Evolutionary conservation across 228 moss, liverwort and hornwort genomes (phyloP), one percentile per base, ranked within the genome.

Genomic region (Sphagnum fallax): DNA sequence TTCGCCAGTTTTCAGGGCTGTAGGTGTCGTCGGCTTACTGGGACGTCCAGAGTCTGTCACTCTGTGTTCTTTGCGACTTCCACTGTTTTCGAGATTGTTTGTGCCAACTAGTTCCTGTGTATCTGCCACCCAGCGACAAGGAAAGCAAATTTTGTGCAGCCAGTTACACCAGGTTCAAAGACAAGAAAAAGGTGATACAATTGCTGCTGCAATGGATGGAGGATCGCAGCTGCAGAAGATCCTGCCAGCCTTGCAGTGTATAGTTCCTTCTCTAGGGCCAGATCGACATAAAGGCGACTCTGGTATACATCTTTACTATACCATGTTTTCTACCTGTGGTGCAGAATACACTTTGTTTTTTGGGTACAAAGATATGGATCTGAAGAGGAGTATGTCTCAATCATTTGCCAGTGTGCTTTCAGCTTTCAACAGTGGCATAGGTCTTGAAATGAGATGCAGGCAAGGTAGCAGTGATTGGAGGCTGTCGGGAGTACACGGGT

Each of bases 401-500:
- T 49, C 16, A 32, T 49, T 49, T 48, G 67, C 63, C 16, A 50
- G 63, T 51, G 50, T 11, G 9, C 64, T 53, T 5, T 16, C 13
- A 8, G 48, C 4, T 9, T 68, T 53, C 49, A 13, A 9, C 49
- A 51, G 52, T 16, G 75, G 62, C 67, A 48, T 50, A 69, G 62
- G 68, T 49, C 61, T 61, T 51, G 50, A 63, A 53, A 49, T 73
- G 66, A 64, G 12, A 49, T 70, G 60, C 77, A 98, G 98, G 98
- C 47, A 98, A 84, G 79, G 66, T 98, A 70, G 98, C 88, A 67
- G 81, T 98, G 4, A 79, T 98, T 55, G 98, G 98, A 80, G 98
- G 98, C 61, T 98, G 94, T 78, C 84, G 98, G 75, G 98, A 98
- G 77, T 98, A 98, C 53, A 98, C 98, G 13, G 98, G 98, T 75